Conservation (phyloP, 208 protist genomes). For the Acanthamoeba lenticulata region DNA sequence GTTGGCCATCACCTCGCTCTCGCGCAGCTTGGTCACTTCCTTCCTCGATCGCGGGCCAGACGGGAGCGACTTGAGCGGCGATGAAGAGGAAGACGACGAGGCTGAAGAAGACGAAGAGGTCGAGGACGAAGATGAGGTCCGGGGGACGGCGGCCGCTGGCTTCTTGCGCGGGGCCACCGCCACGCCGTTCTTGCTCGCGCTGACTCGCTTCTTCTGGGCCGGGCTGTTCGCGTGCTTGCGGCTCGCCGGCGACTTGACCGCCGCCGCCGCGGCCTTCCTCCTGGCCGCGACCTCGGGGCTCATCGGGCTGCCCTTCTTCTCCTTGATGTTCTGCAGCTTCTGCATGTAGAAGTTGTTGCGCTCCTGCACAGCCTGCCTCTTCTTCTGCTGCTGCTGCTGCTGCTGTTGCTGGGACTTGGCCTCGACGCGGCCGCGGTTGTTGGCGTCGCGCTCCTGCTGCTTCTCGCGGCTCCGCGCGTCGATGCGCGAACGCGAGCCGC, state of each 20-base stretch:
- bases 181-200: neutral
- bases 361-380: neutral
- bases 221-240: neutral
- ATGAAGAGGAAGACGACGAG: neutral
- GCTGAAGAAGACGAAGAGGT: neutral
- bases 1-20: neutral
- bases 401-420: neutral
- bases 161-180: neutral
- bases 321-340: conserved; percentile 48
- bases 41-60: conserved; percentile 17
- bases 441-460: conserved; percentile 6
- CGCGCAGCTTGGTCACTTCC: conserved; percentile 11
- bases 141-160: neutral
- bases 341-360: conserved; percentile 50
- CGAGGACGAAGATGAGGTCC: neutral
- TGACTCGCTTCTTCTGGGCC: neutral
- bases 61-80: neutral
- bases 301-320: neutral
- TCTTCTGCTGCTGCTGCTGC: no score
- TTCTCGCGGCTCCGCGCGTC: conserved; percentile 15
- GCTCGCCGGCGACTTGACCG: neutral
- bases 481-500: neutral
- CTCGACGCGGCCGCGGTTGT: neutral
- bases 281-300: neutral
- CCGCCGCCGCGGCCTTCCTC: neutral